Percentiles rank a stretch among this genome's conserved stretches.
These are phyloP conservation scores for Castanopsis chinensis DNA, from an alignment of 306 rosid genomes.

Conservation along the genomic window DNA sequence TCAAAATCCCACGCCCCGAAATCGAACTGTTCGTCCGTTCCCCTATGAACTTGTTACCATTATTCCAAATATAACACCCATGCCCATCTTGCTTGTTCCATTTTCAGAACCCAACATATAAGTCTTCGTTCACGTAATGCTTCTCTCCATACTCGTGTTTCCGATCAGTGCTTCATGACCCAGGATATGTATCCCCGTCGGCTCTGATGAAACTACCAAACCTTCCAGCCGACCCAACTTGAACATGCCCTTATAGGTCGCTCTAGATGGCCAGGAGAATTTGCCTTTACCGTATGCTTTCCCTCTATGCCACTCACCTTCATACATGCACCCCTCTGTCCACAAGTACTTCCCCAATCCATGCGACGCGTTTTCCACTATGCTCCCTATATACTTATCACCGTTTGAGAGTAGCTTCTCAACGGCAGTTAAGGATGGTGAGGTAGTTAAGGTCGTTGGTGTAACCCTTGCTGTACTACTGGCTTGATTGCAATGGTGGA, in stretches of 20 bases:
- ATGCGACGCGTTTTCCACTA: conserved; percentile 28
- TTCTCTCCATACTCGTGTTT: conserved; percentile 44
- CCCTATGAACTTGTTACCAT: conserved; percentile 43
- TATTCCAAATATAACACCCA: conserved; percentile 46
- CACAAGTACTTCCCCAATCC: conserved; percentile 44
- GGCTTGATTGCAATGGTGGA: no score
- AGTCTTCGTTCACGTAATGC: conserved; percentile 38
- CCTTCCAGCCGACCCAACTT: conserved; percentile 29
- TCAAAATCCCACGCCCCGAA: conserved; percentile 34
- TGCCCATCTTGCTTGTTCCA: conserved; percentile 40
- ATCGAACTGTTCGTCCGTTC: conserved; percentile 42
- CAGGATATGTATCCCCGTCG: conserved; percentile 32
- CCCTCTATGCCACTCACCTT: conserved; percentile 47
- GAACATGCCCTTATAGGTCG: conserved; percentile 48
- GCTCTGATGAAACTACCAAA: conserved; percentile 33
- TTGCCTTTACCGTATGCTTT: conserved; percentile 37
- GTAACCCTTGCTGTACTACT: no score
- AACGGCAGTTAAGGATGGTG: no score
- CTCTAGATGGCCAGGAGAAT: conserved; percentile 52
- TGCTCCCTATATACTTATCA: conserved; percentile 41
- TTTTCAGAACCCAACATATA: conserved; percentile 45
- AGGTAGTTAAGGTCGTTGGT: no score
- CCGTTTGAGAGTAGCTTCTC: conserved; percentile 33
- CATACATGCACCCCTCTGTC: conserved; percentile 53
- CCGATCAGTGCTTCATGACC: conserved; percentile 32